These are phyloP conservation scores for Rhinocladiella similis DNA, from an alignment of 2,329 filamentous ascomycete genomes.

Conservation along the genomic window DNA sequence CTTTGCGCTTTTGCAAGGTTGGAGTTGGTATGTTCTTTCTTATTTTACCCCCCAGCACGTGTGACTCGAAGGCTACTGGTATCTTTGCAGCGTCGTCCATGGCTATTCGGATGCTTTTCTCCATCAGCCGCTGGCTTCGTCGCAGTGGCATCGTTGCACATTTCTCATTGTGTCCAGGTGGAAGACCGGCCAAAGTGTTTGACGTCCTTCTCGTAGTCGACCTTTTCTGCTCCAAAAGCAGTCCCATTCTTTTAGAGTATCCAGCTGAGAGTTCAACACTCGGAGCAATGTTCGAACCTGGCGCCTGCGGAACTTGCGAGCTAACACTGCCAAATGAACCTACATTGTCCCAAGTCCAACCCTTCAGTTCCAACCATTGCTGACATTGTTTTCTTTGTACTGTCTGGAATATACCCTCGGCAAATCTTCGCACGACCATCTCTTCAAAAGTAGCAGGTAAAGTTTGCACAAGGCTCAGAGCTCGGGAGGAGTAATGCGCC, in stretches of 20 bases:
- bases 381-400: constrained; percentile 21
- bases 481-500: constrained; percentile 18
- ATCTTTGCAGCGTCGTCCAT: neutral
- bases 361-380: constrained; percentile 23
- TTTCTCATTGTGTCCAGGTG: neutral
- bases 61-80: too few species aligned
- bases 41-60: too few species aligned
- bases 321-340: constrained; percentile 11
- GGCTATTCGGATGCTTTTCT: constrained; percentile 1
- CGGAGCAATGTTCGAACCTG: neutral
- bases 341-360: constrained; percentile 25
- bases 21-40: neutral
- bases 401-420: constrained; percentile 15
- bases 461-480: constrained; percentile 6
- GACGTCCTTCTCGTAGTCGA: neutral
- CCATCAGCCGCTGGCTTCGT: constrained; percentile 16
- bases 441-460: constrained; percentile 18
- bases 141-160: constrained; percentile 3
- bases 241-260: neutral
- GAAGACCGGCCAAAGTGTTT: neutral
- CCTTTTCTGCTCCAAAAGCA: neutral
- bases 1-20: neutral
- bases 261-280: neutral
- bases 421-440: constrained; percentile 19
- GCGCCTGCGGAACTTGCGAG: constrained; percentile 12